These are phyloP conservation scores for Tolypocladium endophyticum DNA, from an alignment of 2,329 filamentous ascomycete species.

Conservation along the genomic window DNA sequence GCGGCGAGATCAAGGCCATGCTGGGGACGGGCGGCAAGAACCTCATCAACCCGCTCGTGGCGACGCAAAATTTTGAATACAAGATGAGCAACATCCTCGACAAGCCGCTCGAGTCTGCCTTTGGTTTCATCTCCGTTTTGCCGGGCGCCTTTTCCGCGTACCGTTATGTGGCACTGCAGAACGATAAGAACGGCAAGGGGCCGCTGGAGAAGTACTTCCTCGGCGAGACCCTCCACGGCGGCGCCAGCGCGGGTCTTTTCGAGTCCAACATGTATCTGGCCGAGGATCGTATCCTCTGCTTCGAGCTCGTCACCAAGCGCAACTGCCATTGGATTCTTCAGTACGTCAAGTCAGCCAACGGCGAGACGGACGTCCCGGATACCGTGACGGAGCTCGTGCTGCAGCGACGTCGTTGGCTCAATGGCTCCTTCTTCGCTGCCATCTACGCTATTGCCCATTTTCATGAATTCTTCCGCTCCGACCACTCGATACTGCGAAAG, in stretches of 20 bases:
- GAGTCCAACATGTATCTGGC: conserved; percentile 99
- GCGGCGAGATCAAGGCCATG: conserved; percentile 99
- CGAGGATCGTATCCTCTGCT: conserved; percentile 97
- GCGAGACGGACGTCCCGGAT: conserved; percentile 94
- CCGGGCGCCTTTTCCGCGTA: conserved; percentile 98
- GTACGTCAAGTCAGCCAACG: conserved; percentile 94
- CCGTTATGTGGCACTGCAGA: conserved; percentile 86
- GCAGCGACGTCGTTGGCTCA: conserved; percentile 92
- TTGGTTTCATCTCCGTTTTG: conserved; percentile 94
- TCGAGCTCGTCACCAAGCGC: conserved; percentile 93
- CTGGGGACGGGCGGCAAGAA: conserved; percentile 75
- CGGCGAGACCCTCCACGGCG: conserved; percentile 90
- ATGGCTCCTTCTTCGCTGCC: conserved; percentile 96
- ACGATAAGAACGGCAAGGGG: conserved; percentile 89
- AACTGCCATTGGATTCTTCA: conserved; percentile 97
- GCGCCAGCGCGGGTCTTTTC: conserved; percentile 87
- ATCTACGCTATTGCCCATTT: conserved; percentile 93
- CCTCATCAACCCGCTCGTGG: conserved; percentile 84
- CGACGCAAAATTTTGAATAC: conserved; percentile 98
- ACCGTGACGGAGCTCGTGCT: conserved; percentile 90
- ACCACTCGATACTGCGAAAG: conserved; percentile 80
- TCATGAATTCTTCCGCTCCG: conserved; percentile 89
- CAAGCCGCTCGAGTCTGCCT: conserved; percentile 92
- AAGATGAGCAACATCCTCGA: conserved; percentile 99
- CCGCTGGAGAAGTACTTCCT: conserved; percentile 95